Conservation (phyloP, 1,284 basidiomycete species). For the Tilletiopsis washingtonensis region DNA sequence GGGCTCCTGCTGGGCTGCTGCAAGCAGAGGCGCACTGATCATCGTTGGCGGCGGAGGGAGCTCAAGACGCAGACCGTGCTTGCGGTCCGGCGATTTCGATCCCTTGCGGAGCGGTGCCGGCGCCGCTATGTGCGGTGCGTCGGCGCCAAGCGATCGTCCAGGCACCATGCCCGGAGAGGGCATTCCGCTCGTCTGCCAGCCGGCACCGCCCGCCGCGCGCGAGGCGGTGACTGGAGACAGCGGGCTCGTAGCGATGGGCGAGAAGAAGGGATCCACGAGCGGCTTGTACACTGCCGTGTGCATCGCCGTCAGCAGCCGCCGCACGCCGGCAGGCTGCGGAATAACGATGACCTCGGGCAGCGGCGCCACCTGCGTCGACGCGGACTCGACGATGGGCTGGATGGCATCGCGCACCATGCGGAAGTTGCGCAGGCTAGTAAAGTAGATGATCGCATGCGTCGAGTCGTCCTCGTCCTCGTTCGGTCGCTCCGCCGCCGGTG, state of each 20-base stretch:
- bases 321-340: slow-evolving; percentile 24
- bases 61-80: background rate
- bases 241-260: slow-evolving; percentile 83
- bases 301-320: slow-evolving; percentile 25
- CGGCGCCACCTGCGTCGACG: slow-evolving; percentile 13
- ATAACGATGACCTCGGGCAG: slow-evolving; percentile 34
- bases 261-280: slow-evolving; percentile 81
- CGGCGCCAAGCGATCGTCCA: no score
- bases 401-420: slow-evolving; percentile 20
- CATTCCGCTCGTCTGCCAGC: background rate
- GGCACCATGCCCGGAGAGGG: background rate
- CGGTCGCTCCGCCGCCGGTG: no score
- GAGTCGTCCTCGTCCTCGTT: background rate
- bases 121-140: no score
- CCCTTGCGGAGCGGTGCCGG: no score
- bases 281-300: slow-evolving; percentile 26
- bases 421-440: slow-evolving; percentile 30
- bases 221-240: slow-evolving; percentile 27
- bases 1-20: background rate
- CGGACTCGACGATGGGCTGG: slow-evolving; percentile 29
- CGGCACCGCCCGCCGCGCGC: slow-evolving; percentile 6
- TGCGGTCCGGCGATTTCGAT: background rate
- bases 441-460: slow-evolving; percentile 32
- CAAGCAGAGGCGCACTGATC: no score
- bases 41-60: no score